Base-by-base conservation (phyloP, 306 rosid species). In the Bauhinia variegata region DNA sequence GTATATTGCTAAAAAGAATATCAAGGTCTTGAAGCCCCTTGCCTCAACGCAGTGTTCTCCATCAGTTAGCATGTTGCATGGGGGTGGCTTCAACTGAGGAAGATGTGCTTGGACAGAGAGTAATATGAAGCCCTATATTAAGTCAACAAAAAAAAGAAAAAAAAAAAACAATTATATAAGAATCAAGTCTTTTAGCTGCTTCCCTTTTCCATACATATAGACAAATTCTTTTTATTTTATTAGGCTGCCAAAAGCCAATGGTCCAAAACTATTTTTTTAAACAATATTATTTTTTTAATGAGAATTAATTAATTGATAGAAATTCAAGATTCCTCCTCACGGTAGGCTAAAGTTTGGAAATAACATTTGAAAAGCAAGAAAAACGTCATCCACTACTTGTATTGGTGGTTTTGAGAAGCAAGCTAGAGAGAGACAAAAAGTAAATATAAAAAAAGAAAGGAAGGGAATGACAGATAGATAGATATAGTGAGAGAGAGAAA, bases 21-120 rank as follows among this genome's bases (percentile, higher is more conserved):
- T 86, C 17, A 83, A 48, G 0, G 91, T 85, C 67, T 90, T 82
- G 41, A 90, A 56, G 11, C 99, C 97, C 55, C 85, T 86, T 32
- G 99, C 96, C 79, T 90, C 93, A 57, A 28, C 60, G 73, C 99
- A 95, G 0, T 78, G 2, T 19, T 68, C 82, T 37, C 78, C 80
- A 3, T 56, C 68, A 0, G 41, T 51, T 2, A 63, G 4, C 63
- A 59, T 56, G 44, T 83, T 75, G 87, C 99, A 95, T 15, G 87
- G 33, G 1, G 92, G 77, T 66, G 99, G 97, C 85, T 88, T 95
- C 28, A 95, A 72, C 63, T 88, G 85, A 1, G 95, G 91, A 18
- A 95, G 48, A 77, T 95, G 99, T 73, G 99, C 99, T 71, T 95
- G 99, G 28, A 91, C 99, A 4, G 99, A 95, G 0, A 95, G 79